Evolutionary conservation across 2,329 filamentous ascomycete species (phyloP).

Genomic region (Ophiostoma novo-ulmi): DNA sequence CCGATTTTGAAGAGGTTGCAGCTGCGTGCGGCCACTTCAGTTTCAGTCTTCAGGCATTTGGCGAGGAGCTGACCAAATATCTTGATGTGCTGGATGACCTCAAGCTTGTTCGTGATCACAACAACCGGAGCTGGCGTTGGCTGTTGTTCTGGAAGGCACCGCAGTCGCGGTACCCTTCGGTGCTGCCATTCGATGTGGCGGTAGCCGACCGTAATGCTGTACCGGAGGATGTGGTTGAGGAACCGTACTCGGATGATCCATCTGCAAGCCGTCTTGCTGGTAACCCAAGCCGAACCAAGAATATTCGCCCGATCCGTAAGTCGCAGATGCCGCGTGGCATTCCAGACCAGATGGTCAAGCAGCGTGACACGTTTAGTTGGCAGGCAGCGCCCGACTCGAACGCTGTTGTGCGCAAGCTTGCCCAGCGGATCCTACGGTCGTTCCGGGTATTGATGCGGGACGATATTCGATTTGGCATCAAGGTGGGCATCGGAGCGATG

Average conservation of each 20-base stretch:
- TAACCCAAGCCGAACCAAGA: slow-evolving; percentile 16
- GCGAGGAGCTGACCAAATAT: slow-evolving; percentile 80
- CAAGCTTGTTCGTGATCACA: slow-evolving; percentile 62
- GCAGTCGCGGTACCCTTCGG: slow-evolving; percentile 25
- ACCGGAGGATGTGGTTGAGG: slow-evolving; percentile 2
- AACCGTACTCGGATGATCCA: not conserved
- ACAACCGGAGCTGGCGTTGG: slow-evolving; percentile 73
- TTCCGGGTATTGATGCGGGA: slow-evolving; percentile 49
- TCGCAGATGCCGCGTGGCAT: slow-evolving; percentile 54
- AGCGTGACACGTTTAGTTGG: slow-evolving; percentile 53
- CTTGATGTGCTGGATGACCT: slow-evolving; percentile 80
- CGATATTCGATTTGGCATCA: slow-evolving; percentile 73
- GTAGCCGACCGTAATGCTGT: slow-evolving; percentile 1
- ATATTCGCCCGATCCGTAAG: slow-evolving; percentile 47
- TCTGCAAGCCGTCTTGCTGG: not conserved
- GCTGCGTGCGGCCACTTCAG: slow-evolving; percentile 97
- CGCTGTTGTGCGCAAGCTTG: slow-evolving; percentile 41
- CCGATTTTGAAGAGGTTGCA: slow-evolving; percentile 93
- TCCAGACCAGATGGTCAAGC: slow-evolving; percentile 47
- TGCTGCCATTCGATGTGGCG: slow-evolving; percentile 34
- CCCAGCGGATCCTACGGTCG: slow-evolving; percentile 43
- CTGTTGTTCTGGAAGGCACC: slow-evolving; percentile 64
- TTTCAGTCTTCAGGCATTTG: slow-evolving; percentile 84
- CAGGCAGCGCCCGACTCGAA: slow-evolving; percentile 48
- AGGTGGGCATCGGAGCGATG: slow-evolving; percentile 85